phyloP scores from a whole-genome alignment of 106 monocot species.

The Dioscorea dumetorum region DNA sequence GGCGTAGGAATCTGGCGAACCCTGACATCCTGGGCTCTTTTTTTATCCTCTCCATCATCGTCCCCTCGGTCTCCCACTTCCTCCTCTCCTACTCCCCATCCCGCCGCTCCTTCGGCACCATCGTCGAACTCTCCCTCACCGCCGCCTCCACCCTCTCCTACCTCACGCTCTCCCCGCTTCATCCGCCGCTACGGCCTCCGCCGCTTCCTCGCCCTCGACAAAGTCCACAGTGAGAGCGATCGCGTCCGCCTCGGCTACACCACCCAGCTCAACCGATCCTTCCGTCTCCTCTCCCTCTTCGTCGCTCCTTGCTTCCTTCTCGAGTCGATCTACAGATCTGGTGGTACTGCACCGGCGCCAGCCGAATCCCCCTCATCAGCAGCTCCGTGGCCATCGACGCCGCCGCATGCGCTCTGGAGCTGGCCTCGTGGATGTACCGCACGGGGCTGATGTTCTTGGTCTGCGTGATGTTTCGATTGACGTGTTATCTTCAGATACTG shows the following conservation, averaged over 20 bases:
- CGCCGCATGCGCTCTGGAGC: constrained; percentile 47
- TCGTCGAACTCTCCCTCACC: constrained; percentile 66
- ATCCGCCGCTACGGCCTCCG: constrained; percentile 54
- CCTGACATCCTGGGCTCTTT: constrained; percentile 54
- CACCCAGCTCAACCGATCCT: constrained; percentile 51
- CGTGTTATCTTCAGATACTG: constrained; percentile 75
- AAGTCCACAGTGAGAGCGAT: constrained; percentile 53
- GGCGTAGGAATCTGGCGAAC: constrained; percentile 4
- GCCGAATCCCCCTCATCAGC: constrained; percentile 44
- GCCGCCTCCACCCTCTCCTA: constrained; percentile 54
- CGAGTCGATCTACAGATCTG: constrained; percentile 64
- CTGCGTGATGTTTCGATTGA: constrained; percentile 76
- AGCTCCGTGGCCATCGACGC: constrained; percentile 37
- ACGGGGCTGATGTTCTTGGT: constrained; percentile 56
- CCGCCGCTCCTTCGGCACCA: constrained; percentile 44
- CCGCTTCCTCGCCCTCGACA: constrained; percentile 65
- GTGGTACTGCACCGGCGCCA: constrained; percentile 58
- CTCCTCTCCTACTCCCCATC: constrained; percentile 33
- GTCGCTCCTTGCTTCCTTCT: constrained; percentile 61
- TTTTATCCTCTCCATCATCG: constrained; percentile 41
- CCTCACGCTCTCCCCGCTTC: constrained; percentile 46
- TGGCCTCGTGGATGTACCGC: constrained; percentile 80
- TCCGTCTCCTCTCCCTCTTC: constrained; percentile 54
- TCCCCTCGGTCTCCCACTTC: constrained; percentile 59
- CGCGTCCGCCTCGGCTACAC: constrained; percentile 47